A percentile compares a stretch with the other conserved stretches of the same genome.
Conservation (phyloP, 768 basidiomycete genomes). For the Xerocomus potaroensis region DNA sequence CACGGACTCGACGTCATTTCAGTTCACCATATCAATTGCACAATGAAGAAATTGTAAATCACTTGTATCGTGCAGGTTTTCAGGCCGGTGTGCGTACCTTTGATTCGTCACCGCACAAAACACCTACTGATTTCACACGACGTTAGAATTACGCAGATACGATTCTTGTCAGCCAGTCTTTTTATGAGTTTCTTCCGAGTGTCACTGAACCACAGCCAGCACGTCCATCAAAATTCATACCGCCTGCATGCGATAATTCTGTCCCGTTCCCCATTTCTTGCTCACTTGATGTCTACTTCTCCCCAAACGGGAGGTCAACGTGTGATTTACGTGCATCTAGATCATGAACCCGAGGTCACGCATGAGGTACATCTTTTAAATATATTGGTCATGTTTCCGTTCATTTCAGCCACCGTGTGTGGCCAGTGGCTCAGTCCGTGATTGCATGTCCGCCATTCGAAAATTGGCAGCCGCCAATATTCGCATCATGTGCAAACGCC, state of each 20-base stretch:
- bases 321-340: constrained; percentile 69
- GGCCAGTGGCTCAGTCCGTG: constrained; percentile 17
- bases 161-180: constrained; percentile 52
- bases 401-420: constrained; percentile 30
- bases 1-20: constrained; percentile 6
- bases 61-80: constrained; percentile 77
- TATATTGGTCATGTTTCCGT: constrained; percentile 20
- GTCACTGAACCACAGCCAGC: constrained; percentile 38
- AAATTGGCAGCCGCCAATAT: constrained; percentile 13
- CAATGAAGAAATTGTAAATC: constrained; percentile 73
- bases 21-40: constrained; percentile 55
- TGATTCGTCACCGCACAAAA: constrained; percentile 11
- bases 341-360: constrained; percentile 77
- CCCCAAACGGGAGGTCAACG: constrained; percentile 62
- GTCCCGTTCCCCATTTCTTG: constrained; percentile 83
- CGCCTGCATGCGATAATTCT: constrained; percentile 82
- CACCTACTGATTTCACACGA: constrained; percentile 12
- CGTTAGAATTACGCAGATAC: constrained; percentile 79
- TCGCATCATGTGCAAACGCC: constrained; percentile 13
- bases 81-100: constrained; percentile 66
- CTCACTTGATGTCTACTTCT: constrained; percentile 82
- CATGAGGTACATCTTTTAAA: constrained; percentile 59
- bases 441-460: constrained; percentile 13
- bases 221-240: constrained; percentile 71
- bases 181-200: constrained; percentile 3